These are phyloP conservation scores for Phytophthora litchii DNA, from an alignment of 352 stramenopile genomes.

Conservation along the genomic window DNA sequence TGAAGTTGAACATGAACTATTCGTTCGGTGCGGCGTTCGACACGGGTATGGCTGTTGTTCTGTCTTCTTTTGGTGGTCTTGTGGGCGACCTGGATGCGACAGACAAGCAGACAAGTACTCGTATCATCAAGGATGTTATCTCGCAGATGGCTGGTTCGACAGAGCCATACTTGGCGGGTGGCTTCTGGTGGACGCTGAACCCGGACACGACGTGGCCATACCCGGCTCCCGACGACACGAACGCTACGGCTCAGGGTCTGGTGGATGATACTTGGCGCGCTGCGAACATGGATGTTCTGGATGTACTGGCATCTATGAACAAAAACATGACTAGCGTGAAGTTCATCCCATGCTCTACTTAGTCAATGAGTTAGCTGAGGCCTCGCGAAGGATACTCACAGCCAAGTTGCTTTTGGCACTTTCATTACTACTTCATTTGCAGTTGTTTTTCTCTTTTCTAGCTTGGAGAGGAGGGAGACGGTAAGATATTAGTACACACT, in stretches of 20 bases:
- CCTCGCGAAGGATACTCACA: slow-evolving; percentile 17
- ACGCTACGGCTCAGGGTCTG: slow-evolving; percentile 58
- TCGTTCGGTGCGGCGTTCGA: slow-evolving; percentile 74
- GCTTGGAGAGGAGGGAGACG: slow-evolving; percentile 18
- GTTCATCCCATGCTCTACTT: slow-evolving; percentile 68
- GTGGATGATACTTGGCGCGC: slow-evolving; percentile 77
- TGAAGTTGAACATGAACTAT: slow-evolving; percentile 81
- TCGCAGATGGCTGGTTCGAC: slow-evolving; percentile 59
- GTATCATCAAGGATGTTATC: slow-evolving; percentile 69
- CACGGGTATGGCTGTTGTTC: slow-evolving; percentile 65
- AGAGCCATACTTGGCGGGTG: slow-evolving; percentile 60
- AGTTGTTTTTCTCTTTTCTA: slow-evolving; percentile 34
- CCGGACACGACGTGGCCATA: slow-evolving; percentile 80
- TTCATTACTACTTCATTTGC: slow-evolving; percentile 42
- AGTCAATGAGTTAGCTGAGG: slow-evolving; percentile 21
- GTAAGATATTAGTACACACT: slow-evolving; percentile 40
- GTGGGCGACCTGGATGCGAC: slow-evolving; percentile 62
- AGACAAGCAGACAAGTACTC: slow-evolving; percentile 68
- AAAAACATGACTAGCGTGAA: slow-evolving; percentile 63
- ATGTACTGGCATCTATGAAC: slow-evolving; percentile 68
- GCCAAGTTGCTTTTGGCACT: slow-evolving; percentile 26
- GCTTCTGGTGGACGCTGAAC: slow-evolving; percentile 87
- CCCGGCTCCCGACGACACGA: slow-evolving; percentile 66
- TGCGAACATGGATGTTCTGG: slow-evolving; percentile 73
- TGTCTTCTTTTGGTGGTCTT: slow-evolving; percentile 87